These are phyloP conservation scores for Celoporthe dispersa DNA, from an alignment of 2,329 filamentous ascomycete species.

Conservation along the genomic window DNA sequence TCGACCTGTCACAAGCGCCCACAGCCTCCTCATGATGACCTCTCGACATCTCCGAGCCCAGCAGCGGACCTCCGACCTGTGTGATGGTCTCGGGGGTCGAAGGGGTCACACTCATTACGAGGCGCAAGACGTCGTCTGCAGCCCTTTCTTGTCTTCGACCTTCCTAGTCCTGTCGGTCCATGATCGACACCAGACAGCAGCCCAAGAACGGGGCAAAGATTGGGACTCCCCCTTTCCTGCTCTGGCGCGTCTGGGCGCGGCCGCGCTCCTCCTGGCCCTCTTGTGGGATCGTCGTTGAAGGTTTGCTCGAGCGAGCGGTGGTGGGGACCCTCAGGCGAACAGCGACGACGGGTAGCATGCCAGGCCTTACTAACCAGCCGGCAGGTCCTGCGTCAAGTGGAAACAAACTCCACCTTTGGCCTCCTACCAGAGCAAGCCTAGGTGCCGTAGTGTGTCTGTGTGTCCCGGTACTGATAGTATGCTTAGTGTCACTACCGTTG, in stretches of 20 bases:
- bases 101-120: background rate
- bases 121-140: background rate
- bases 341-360: background rate
- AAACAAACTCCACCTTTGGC: background rate
- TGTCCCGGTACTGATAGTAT: background rate
- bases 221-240: background rate
- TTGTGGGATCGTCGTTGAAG: background rate
- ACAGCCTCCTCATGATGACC: background rate
- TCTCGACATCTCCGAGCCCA: constrained; percentile 1
- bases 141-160: background rate
- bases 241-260: too few species aligned
- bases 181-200: background rate
- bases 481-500: background rate
- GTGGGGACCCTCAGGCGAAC: background rate
- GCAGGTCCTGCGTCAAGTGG: background rate
- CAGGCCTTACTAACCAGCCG: background rate
- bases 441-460: background rate
- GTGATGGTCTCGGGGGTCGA: background rate
- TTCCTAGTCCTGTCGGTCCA: background rate
- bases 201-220: background rate
- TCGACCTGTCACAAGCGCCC: background rate
- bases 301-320: background rate
- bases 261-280: too few species aligned
- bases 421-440: background rate
- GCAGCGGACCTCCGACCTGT: background rate